Conservation (phyloP, 108 stramenopile genomes). For the Pseudonitzschia multiseries region DNA sequence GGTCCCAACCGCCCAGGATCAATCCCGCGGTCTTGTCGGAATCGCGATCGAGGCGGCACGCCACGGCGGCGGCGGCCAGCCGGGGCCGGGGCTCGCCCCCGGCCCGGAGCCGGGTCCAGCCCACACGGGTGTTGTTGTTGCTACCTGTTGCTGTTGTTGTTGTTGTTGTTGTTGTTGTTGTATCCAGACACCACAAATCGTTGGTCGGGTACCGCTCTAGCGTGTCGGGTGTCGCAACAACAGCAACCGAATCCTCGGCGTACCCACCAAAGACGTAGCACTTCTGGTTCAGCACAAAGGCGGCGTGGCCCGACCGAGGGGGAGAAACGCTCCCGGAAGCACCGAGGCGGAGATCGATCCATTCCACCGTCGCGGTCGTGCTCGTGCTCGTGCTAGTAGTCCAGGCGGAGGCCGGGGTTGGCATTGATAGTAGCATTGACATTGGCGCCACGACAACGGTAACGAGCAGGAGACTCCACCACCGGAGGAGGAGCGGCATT, state of each 20-base stretch:
- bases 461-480: no score
- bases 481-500: no score
- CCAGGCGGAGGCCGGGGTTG: no score
- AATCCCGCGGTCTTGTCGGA: constrained; percentile 12
- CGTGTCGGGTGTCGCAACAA: no score
- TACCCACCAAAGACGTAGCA: constrained; percentile 69
- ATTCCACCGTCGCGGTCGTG: constrained; percentile 39
- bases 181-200: constrained; percentile 50
- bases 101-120: constrained; percentile 39
- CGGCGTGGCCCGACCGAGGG: constrained; percentile 64
- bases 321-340: constrained; percentile 26
- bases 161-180: neutral
- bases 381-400: no score
- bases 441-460: no score
- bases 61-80: constrained; percentile 51
- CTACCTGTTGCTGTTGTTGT: neutral
- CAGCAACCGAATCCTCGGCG: constrained; percentile 53
- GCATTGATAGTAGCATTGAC: no score
- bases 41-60: constrained; percentile 1
- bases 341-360: constrained; percentile 23
- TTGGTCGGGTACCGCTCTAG: constrained; percentile 43
- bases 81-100: constrained; percentile 55
- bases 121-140: neutral
- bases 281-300: constrained; percentile 35
- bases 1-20: constrained; percentile 77